A percentile compares a stretch with the other conserved stretches of the same genome.
phyloP scores from a whole-genome alignment of 805 yeast species.

The Starmera amethionina region DNA sequence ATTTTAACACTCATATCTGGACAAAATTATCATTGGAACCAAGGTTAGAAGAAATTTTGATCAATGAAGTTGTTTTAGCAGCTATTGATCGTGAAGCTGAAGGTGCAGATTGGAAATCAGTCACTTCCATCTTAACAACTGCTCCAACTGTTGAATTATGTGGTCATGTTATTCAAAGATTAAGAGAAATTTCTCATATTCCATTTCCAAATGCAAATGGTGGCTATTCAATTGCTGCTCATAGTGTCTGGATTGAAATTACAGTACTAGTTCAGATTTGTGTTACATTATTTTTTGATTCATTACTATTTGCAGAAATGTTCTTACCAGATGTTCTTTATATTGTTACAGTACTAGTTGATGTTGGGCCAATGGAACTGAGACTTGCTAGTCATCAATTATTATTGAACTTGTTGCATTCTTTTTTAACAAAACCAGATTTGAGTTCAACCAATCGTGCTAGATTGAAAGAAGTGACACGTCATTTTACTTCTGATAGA shows the following conservation, averaged over 20 bases:
- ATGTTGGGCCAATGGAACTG: conserved; percentile 42
- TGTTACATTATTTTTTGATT: conserved; percentile 62
- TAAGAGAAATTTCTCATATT: conserved; percentile 44
- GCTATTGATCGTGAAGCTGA: conserved; percentile 74
- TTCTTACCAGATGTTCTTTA: conserved; percentile 65
- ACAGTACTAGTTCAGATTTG: conserved; percentile 55
- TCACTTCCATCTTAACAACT: conserved; percentile 50
- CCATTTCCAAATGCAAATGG: conserved; percentile 32
- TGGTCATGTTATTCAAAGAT: conserved; percentile 48
- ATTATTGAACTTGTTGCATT: conserved; percentile 57
- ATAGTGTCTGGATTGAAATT: conserved; percentile 61
- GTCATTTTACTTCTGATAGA: conserved; percentile 43
- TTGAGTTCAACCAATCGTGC: conserved; percentile 30
- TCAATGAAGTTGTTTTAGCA: conserved; percentile 67
- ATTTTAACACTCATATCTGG: conserved; percentile 59
- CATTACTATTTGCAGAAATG: conserved; percentile 47
- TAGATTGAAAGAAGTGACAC: conserved; percentile 35
- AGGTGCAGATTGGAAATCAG: conserved; percentile 55
- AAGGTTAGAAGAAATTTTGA: conserved; percentile 41
- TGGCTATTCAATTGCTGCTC: conserved; percentile 37
- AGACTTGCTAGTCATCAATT: conserved; percentile 53
- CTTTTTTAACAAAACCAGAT: conserved; percentile 49
- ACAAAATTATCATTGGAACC: conserved; percentile 52
- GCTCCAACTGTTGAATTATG: conserved; percentile 68
- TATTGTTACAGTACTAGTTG: conserved; percentile 49